These are phyloP conservation scores for Phytophthora capsici DNA, from an alignment of 352 stramenopile species.

Conservation along the genomic window DNA sequence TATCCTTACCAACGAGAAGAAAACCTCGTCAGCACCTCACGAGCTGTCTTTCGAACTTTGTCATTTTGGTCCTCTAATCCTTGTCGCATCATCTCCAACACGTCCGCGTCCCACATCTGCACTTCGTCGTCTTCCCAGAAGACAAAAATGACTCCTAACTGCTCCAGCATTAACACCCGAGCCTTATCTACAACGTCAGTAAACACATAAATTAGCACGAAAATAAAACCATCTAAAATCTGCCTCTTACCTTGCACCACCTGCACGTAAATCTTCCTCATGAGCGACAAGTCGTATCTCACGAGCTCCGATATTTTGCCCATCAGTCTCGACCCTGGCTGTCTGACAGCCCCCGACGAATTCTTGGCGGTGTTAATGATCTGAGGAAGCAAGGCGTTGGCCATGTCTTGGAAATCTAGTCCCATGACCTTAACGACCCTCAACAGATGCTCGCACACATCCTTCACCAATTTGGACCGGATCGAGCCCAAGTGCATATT, in stretches of 20 bases:
- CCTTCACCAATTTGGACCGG: constrained; percentile 58
- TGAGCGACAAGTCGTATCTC: constrained; percentile 62
- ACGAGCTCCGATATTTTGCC: constrained; percentile 58
- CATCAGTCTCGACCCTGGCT: constrained; percentile 59
- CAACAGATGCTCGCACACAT: constrained; percentile 53
- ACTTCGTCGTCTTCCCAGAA: constrained; percentile 64
- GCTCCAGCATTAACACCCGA: constrained; percentile 59
- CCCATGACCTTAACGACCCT: constrained; percentile 55
- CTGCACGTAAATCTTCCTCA: constrained; percentile 54
- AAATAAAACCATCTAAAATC: not conserved
- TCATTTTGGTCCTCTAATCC: constrained; percentile 55
- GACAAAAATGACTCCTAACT: constrained; percentile 59
- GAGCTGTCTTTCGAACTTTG: constrained; percentile 48
- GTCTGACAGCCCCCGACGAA: constrained; percentile 56
- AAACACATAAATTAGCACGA: not conserved
- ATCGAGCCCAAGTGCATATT: constrained; percentile 48
- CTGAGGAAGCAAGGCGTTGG: constrained; percentile 59
- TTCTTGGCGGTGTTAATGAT: constrained; percentile 62
- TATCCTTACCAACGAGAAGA: constrained; percentile 53
- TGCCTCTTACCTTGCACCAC: constrained; percentile 46
- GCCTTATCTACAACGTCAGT: constrained; percentile 51
- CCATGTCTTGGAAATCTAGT: constrained; percentile 58
- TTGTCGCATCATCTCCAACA: constrained; percentile 56
- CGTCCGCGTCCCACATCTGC: constrained; percentile 46
- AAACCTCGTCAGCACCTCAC: constrained; percentile 56